Percentiles rank a stretch among this genome's conserved stretches.
Evolutionary conservation across 129 eudicot genomes (phyloP).

Genomic region (Artemisia tridentata): DNA sequence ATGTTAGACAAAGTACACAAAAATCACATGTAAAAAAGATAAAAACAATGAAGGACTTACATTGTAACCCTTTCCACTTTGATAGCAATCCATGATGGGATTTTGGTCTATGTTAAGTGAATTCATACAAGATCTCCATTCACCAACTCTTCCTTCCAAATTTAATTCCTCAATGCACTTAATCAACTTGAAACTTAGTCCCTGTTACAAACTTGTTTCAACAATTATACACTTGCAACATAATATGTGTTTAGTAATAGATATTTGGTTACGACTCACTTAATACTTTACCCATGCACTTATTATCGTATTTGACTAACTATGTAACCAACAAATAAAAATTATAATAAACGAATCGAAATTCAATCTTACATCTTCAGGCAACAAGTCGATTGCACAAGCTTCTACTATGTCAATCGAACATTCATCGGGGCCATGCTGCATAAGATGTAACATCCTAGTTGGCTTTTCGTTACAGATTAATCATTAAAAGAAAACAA

Average conservation of each 20-base stretch:
- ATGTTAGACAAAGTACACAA: too few species aligned
- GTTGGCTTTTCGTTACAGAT: not conserved
- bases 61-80: constrained; percentile 44
- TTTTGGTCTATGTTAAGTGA: constrained; percentile 39
- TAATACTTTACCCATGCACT: not conserved
- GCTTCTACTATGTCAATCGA: constrained; percentile 66
- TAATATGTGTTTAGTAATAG: not conserved
- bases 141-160: constrained; percentile 49
- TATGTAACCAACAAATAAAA: too few species aligned
- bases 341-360: not conserved
- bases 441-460: constrained; percentile 21
- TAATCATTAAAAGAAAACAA: not conserved
- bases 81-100: constrained; percentile 70
- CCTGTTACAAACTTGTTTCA: constrained; percentile 42
- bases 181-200: constrained; percentile 52
- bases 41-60: constrained; percentile 35
- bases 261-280: too few species aligned
- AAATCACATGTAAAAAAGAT: not conserved
- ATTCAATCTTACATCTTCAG: constrained; percentile 46
- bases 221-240: not conserved
- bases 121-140: constrained; percentile 70
- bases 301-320: not conserved
- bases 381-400: constrained; percentile 65
- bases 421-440: constrained; percentile 92
- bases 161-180: constrained; percentile 62